Percentiles rank a stretch among this genome's conserved stretches.
Conservation (phyloP, 225 moss, liverwort and hornwort genomes). For the Straminergon stramineum region DNA sequence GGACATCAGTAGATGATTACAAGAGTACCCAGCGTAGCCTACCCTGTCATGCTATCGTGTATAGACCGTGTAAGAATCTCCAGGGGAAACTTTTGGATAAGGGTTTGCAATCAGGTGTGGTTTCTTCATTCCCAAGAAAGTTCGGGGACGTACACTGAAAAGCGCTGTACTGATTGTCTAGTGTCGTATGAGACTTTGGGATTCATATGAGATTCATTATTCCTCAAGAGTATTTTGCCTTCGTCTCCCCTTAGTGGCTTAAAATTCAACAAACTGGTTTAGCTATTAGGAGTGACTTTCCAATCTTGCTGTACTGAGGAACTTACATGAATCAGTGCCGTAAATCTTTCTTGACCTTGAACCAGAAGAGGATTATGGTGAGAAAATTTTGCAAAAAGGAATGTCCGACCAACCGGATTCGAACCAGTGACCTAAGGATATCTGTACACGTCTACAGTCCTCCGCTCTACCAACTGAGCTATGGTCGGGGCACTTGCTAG, state of each 20-base stretch:
- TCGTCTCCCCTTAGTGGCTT: no score
- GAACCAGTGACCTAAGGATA: constrained; percentile 84
- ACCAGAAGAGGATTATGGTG: background rate
- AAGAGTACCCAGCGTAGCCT: background rate
- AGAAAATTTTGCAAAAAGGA: background rate
- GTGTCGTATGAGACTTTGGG: background rate
- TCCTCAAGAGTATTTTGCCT: background rate
- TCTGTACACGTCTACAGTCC: constrained; percentile 50
- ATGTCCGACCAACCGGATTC: constrained; percentile 62
- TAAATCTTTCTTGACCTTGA: background rate
- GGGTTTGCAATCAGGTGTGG: background rate
- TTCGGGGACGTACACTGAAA: background rate
- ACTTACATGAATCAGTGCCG: background rate
- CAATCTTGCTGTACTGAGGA: background rate
- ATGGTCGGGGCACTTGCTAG: constrained; percentile 8
- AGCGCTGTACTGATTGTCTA: background rate
- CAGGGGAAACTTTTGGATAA: background rate
- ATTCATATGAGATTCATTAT: background rate
- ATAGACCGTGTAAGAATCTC: background rate
- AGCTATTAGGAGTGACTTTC: background rate
- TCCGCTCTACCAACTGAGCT: constrained; percentile 97
- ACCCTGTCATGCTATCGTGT: background rate
- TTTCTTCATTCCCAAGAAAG: background rate
- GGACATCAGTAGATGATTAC: background rate
- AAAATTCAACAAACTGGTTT: background rate